Conservation (phyloP, 73 alveolate genomes). For the Durusdinium trenchii region DNA sequence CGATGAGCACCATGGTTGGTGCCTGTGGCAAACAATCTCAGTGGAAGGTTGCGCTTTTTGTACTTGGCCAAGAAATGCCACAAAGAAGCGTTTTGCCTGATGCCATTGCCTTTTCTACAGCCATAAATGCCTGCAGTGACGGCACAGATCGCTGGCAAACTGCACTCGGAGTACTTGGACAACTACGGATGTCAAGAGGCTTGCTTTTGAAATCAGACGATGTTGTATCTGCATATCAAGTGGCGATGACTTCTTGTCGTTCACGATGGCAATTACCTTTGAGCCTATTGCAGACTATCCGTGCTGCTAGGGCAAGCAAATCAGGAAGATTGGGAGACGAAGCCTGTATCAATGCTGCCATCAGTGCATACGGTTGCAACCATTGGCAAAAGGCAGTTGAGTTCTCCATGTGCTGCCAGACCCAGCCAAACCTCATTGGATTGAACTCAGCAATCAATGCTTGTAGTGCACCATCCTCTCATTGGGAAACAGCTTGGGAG, state of each 20-base stretch:
- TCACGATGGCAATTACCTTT: neutral
- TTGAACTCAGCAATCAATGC: slow-evolving; percentile 52
- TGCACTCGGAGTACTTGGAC: neutral
- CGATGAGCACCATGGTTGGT: slow-evolving; percentile 31
- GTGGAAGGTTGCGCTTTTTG: neutral
- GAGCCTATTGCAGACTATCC: neutral
- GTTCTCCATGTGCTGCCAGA: neutral
- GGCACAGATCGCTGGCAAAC: neutral
- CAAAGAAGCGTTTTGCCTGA: slow-evolving; percentile 13
- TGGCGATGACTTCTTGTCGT: slow-evolving; percentile 11
- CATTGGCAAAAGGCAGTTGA: slow-evolving; percentile 18
- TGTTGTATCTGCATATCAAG: slow-evolving; percentile 32
- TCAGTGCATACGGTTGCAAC: slow-evolving; percentile 41
- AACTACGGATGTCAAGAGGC: too few relatives aligned
- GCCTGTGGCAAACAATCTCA: slow-evolving; percentile 38
- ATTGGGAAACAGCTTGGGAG: neutral
- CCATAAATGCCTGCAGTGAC: slow-evolving; percentile 42
- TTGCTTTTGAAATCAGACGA: neutral
- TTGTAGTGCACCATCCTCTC: slow-evolving; percentile 26
- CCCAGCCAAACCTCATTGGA: slow-evolving; percentile 32
- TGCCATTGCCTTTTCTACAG: neutral
- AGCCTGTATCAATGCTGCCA: slow-evolving; percentile 39
- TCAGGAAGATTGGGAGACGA: slow-evolving; percentile 25
- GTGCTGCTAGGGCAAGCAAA: neutral
- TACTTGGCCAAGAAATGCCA: neutral